Conservation (phyloP, 495 filamentous ascomycete genomes). For the Cairneyella variabilis region DNA sequence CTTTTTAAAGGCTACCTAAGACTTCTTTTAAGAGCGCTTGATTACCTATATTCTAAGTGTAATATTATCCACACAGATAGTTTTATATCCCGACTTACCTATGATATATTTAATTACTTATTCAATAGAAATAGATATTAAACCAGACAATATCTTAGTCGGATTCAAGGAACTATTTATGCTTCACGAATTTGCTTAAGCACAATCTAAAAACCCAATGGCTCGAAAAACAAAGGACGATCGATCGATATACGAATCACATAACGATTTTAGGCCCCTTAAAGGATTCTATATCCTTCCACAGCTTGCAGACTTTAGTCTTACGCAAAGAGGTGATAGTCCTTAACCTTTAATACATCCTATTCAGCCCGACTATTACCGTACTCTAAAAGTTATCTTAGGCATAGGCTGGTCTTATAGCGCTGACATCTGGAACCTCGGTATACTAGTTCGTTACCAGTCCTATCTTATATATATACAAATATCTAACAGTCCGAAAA, state of each 20-base stretch:
- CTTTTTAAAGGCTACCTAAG: conserved; percentile 38
- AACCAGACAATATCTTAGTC: conserved; percentile 44
- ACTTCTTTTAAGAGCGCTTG: conserved; percentile 35
- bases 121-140: conserved; percentile 37
- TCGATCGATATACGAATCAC: conserved; percentile 35
- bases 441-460: conserved; percentile 26
- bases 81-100: not conserved
- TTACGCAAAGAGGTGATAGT: conserved; percentile 34
- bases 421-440: conserved; percentile 41
- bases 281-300: conserved; percentile 32
- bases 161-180: conserved; percentile 40
- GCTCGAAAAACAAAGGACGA: conserved; percentile 38
- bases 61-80: conserved; percentile 38
- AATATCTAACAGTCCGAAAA: conserved; percentile 9
- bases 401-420: conserved; percentile 33
- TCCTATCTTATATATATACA: conserved; percentile 1
- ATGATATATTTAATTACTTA: not conserved
- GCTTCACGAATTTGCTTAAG: conserved; percentile 37
- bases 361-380: conserved; percentile 37
- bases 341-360: conserved; percentile 34
- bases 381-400: conserved; percentile 39
- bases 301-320: conserved; percentile 39
- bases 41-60: conserved; percentile 40
- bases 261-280: conserved; percentile 39
- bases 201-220: conserved; percentile 37